Conservation (phyloP, 2,329 filamentous ascomycete species). For the Thielaviopsis cerberus region DNA sequence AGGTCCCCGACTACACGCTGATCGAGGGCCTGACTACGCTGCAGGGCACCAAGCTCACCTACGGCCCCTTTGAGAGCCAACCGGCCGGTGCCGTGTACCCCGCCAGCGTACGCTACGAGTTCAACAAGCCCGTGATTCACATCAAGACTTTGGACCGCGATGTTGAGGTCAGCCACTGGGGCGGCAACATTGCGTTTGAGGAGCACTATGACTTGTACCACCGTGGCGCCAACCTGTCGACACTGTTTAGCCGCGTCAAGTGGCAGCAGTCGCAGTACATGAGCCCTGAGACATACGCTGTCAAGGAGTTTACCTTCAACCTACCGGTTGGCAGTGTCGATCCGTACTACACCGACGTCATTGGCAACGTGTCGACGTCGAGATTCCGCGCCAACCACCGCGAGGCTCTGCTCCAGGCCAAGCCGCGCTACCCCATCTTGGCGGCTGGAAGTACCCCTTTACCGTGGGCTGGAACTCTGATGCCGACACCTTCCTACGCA, state of each 20-base stretch:
- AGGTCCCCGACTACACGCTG: conserved; percentile 71
- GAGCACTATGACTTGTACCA: conserved; percentile 82
- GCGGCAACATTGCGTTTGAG: conserved; percentile 86
- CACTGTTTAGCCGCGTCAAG: conserved; percentile 57
- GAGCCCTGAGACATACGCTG: conserved; percentile 55
- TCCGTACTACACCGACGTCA: conserved; percentile 87
- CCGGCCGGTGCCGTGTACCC: conserved; percentile 58
- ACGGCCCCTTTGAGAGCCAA: conserved; percentile 72
- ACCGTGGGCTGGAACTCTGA: conserved; percentile 90
- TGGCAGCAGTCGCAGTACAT: conserved; percentile 59
- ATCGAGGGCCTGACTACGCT: conserved; percentile 57
- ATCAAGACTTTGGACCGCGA: conserved; percentile 68
- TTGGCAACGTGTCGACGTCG: conserved; percentile 92
- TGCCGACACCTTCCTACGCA: conserved; percentile 56
- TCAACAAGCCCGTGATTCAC: conserved; percentile 77
- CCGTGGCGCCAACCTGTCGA: conserved; percentile 59
- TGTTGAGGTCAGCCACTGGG: conserved; percentile 93
- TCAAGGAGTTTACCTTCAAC: conserved; percentile 67
- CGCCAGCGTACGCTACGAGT: conserved; percentile 76
- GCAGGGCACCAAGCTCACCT: conserved; percentile 70
- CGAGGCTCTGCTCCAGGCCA: conserved; percentile 71
- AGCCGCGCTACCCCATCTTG: conserved; percentile 88
- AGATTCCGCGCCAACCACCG: conserved; percentile 60
- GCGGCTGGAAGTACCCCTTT: conserved; percentile 96
- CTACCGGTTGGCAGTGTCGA: conserved; percentile 64